These are phyloP conservation scores for Fusarium nygamai DNA, from an alignment of 2,329 filamentous ascomycete species.

Conservation along the genomic window DNA sequence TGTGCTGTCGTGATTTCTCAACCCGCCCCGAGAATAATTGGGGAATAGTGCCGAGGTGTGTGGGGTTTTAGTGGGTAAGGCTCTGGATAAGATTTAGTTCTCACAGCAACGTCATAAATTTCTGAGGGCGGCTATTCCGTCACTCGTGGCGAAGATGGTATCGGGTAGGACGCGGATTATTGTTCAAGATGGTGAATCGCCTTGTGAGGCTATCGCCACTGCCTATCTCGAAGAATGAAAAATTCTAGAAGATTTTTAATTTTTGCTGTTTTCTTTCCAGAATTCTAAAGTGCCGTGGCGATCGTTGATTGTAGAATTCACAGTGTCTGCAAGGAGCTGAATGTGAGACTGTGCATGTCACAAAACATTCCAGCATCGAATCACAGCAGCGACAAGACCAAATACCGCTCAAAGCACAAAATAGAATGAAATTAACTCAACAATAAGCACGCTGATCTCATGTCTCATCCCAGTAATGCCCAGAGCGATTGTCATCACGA, in stretches of 20 bases:
- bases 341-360: background rate
- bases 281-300: background rate
- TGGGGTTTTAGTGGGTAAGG: constrained; percentile 4
- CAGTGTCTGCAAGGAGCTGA: background rate
- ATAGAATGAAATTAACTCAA: background rate
- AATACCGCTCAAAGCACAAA: background rate
- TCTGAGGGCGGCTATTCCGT: background rate
- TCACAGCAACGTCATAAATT: constrained; percentile 11
- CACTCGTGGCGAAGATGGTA: constrained; percentile 2
- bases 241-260: background rate
- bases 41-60: constrained; percentile 25
- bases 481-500: background rate
- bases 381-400: background rate
- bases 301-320: too few species aligned
- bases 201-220: background rate
- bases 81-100: constrained; percentile 5
- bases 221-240: background rate
- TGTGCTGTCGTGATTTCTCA: background rate
- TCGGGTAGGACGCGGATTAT: background rate
- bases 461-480: background rate
- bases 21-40: constrained; percentile 23
- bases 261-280: background rate
- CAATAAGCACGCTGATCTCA: constrained; percentile 2
- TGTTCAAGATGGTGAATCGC: background rate
- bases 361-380: background rate